Evolutionary conservation across 2,329 filamentous ascomycete genomes (phyloP).

Genomic region (Verticillium alfalfae): DNA sequence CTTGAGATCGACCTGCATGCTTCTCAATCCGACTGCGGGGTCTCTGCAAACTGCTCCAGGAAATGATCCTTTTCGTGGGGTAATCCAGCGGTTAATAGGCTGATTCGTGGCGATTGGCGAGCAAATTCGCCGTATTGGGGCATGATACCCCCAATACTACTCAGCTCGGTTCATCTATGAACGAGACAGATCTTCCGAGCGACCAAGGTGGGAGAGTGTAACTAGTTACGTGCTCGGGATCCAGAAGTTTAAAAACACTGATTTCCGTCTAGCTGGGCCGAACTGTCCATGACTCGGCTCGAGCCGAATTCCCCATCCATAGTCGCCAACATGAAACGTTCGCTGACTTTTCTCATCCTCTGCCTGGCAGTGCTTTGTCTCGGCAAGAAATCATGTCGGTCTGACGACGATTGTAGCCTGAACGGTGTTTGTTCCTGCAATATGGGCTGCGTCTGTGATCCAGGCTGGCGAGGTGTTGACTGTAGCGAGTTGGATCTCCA

Average conservation of each 20-base stretch:
- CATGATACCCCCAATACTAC: not conserved
- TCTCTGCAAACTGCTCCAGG: not conserved
- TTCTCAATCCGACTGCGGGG: not conserved
- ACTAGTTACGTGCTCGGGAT: too few relatives aligned
- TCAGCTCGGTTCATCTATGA: not conserved
- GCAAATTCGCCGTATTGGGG: not conserved
- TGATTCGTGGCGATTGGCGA: not conserved
- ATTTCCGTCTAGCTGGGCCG: too few relatives aligned
- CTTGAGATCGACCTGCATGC: not conserved
- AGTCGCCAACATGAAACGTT: not conserved
- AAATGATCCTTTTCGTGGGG: not conserved
- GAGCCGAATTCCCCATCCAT: not conserved
- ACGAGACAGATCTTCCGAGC: not conserved
- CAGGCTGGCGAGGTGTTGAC: slow-evolving; percentile 35
- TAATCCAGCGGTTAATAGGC: not conserved
- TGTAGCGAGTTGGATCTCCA: slow-evolving; percentile 38
- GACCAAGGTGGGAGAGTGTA: too few relatives aligned
- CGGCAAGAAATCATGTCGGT: slow-evolving; percentile 6
- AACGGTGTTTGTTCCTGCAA: slow-evolving; percentile 18
- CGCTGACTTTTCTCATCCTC: not conserved
- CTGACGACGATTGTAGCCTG: slow-evolving; percentile 22
- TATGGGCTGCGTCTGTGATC: slow-evolving; percentile 22
- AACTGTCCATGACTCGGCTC: too few relatives aligned
- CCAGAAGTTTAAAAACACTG: too few relatives aligned
- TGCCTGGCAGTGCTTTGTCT: not conserved